Evolutionary conservation across 495 filamentous ascomycete species (phyloP).

Genomic region (Lasiosphaeriaceae sp.): DNA sequence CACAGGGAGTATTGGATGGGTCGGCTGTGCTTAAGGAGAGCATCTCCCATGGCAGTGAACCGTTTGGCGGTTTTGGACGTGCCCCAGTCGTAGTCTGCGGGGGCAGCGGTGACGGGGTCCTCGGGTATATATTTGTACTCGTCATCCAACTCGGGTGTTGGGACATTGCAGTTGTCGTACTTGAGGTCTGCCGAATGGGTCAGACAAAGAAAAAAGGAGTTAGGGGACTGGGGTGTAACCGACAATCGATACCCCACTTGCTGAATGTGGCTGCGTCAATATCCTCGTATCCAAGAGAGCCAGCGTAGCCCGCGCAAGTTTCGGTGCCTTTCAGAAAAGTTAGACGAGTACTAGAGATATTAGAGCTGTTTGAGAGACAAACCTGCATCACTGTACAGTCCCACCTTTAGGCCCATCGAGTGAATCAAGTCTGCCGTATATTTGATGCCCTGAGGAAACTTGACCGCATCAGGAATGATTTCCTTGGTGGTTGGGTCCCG

Average conservation of each 20-base stretch:
- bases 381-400: slow-evolving; percentile 64
- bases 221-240: slow-evolving; percentile 41
- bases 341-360: not conserved
- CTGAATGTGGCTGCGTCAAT: slow-evolving; percentile 60
- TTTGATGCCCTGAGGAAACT: slow-evolving; percentile 63
- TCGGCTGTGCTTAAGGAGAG: slow-evolving; percentile 49
- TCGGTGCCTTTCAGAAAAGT: slow-evolving; percentile 42
- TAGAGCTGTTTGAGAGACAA: not conserved
- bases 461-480: slow-evolving; percentile 51
- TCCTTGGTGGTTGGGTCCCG: slow-evolving; percentile 41
- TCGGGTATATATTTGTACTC: slow-evolving; percentile 39
- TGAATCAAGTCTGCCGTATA: slow-evolving; percentile 56
- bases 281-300: slow-evolving; percentile 56
- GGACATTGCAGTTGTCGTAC: slow-evolving; percentile 63
- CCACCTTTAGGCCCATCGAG: slow-evolving; percentile 56
- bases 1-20: slow-evolving; percentile 65
- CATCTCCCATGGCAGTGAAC: slow-evolving; percentile 59
- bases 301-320: slow-evolving; percentile 63
- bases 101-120: slow-evolving; percentile 34
- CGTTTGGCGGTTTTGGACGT: slow-evolving; percentile 50
- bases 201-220: not conserved
- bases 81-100: slow-evolving; percentile 51
- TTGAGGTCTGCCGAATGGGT: slow-evolving; percentile 55
- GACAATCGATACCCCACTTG: slow-evolving; percentile 63
- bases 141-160: slow-evolving; percentile 4